Evolutionary conservation across 2,329 filamentous ascomycete genomes (phyloP).

Genomic region (Dothideomycetes sp.): DNA sequence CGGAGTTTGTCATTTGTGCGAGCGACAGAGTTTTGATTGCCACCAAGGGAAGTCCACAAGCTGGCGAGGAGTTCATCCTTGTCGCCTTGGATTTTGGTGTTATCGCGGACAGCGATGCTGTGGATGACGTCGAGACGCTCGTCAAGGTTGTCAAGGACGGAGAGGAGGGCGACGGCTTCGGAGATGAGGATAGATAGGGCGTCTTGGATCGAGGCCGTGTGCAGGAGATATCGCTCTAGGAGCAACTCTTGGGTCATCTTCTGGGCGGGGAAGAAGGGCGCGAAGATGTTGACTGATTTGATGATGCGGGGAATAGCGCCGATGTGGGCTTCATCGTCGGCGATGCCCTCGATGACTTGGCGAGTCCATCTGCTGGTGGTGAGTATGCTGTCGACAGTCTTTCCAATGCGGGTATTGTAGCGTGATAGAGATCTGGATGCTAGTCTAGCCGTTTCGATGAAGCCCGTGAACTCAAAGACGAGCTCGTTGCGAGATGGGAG

Average conservation of each 20-base stretch:
- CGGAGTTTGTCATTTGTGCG: conserved; percentile 53
- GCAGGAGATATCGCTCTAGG: conserved; percentile 63
- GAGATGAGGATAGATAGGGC: conserved; percentile 57
- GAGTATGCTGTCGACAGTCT: conserved; percentile 66
- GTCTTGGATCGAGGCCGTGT: conserved; percentile 58
- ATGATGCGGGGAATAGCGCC: conserved; percentile 32
- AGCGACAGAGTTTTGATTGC: conserved; percentile 49
- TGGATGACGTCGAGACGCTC: conserved; percentile 59
- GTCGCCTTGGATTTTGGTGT: conserved; percentile 44
- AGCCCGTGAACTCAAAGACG: conserved; percentile 63
- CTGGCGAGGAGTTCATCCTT: conserved; percentile 57
- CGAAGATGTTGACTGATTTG: conserved; percentile 33
- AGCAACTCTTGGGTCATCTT: conserved; percentile 51
- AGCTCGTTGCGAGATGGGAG: conserved; percentile 60
- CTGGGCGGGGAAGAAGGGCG: conserved; percentile 52
- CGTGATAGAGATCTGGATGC: conserved; percentile 57
- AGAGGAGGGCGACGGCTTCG: conserved; percentile 58
- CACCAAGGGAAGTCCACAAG: conserved; percentile 66
- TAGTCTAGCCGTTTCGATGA: conserved; percentile 56
- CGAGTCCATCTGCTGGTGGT: conserved; percentile 67
- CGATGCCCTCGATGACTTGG: conserved; percentile 54
- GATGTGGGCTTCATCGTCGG: conserved; percentile 26
- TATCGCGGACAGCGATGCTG: conserved; percentile 55
- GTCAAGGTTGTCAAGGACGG: conserved; percentile 56
- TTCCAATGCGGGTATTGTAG: conserved; percentile 67